Evolutionary conservation across 176 grass and related monocot species (phyloP), one percentile per base, ranked within the genome.

Genomic region (Aegilops sharonensis): DNA sequence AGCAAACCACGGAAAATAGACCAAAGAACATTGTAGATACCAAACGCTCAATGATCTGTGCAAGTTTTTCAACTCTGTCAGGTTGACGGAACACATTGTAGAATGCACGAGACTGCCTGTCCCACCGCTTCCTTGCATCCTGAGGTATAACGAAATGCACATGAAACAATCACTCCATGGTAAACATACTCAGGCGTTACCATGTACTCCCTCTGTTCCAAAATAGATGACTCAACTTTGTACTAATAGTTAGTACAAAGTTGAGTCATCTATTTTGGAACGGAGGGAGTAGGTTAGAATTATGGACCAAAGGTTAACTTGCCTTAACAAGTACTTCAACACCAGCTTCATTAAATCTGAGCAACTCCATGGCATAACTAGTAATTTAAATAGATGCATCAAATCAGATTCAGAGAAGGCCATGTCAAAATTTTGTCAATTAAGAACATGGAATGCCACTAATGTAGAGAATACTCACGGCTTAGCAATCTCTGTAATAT

Each of bases 401-500:
- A 72, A 91, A 81, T 89, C 79, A 86, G 78, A 63, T 8, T 43
- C 37, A 18, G 21, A 85, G 14, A 83, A 84, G 17, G 18, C 0
- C 50, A 78, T 59, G 64, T 23, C 20, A 18, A 67, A 81, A 76
- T 70, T 30, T 78, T 36, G 36, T 25, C 36, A 36, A 68, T 57
- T 67, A 78, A 88, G 31, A 80, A 79, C 48, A 76, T 11, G 17
- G 18, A 80, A 88, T 75, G 29, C 48, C 70, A 68, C 63, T 77
- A 73, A 81, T 34, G 50, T 6, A 87, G 27, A 68, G 89, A 88
- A 74, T 61, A 90, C 96, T 94, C 70, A 98, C 97, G 97, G 97
- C 83, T 87, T 98, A 83, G 97, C 97, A 80, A 99, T 99, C 86
- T 99, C 97, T 88, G 97, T 99, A 77, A 99, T 96, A 88, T 99